phyloP scores from a whole-genome alignment of 129 eudicot species.

The Calendula officinalis region DNA sequence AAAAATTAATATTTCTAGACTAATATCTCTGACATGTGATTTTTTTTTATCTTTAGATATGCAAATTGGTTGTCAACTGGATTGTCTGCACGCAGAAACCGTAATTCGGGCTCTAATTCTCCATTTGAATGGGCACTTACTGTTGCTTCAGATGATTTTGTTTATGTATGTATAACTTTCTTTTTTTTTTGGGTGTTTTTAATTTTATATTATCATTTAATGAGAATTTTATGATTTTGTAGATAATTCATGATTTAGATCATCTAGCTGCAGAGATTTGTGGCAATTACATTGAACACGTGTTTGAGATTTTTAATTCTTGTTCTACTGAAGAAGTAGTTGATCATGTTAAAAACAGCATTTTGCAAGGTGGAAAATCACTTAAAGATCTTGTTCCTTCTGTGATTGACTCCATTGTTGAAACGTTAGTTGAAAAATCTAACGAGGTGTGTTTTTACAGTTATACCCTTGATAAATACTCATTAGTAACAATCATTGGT shows the following conservation, averaged over 20 bases:
- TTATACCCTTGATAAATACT: background rate
- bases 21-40: constrained; percentile 9
- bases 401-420: constrained; percentile 59
- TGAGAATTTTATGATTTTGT: constrained; percentile 17
- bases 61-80: constrained; percentile 94
- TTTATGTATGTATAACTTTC: constrained; percentile 18
- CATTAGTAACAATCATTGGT: constrained; percentile 7
- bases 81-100: constrained; percentile 63
- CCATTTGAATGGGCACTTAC: constrained; percentile 85
- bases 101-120: constrained; percentile 50
- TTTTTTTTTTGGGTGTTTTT: constrained; percentile 31
- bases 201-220: constrained; percentile 23
- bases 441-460: constrained; percentile 50
- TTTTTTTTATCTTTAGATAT: constrained; percentile 42
- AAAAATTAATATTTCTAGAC: background rate
- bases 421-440: constrained; percentile 70
- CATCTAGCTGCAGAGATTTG: constrained; percentile 58
- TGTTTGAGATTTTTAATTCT: constrained; percentile 52
- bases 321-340: constrained; percentile 74
- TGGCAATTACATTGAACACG: constrained; percentile 59
- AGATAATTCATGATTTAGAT: constrained; percentile 82
- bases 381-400: constrained; percentile 59
- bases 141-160: constrained; percentile 62
- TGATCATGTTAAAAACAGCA: constrained; percentile 77
- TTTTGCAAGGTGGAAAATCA: constrained; percentile 67